Evolutionary conservation across 352 stramenopile genomes (phyloP), one percentile per base, ranked within the genome.

Genomic region (Phytophthora syringae): DNA sequence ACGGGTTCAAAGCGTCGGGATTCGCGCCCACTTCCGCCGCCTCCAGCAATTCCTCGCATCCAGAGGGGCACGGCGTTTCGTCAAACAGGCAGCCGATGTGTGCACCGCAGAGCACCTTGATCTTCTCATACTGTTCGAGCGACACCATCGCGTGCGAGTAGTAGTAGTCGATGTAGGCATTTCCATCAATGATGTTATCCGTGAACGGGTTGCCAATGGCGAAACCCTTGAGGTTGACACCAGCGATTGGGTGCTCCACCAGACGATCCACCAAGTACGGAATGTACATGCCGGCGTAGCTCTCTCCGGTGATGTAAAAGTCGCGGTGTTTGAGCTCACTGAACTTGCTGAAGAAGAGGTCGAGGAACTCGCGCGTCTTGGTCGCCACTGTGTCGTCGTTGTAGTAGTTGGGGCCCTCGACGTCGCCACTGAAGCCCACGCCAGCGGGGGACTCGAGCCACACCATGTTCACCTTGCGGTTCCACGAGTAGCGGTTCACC

Each of bases 211-310:
- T 95, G 13, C 88, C 88, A 40, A 95, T 92, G 13, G 86, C 84
- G 36, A 91, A 86, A 16, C 88, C 88, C 36, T 82, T 72, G 36
- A 95, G 67, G 54, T 91, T 91, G 6, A 95, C 83, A n/a, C 65
- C 76, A 22, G 70, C 34, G 30, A 92, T 79, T 18, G 84, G 85
- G 34, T 79, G 72, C 21, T 81, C 71, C 7, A 97, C 77, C 25
- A 98, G 64, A 20, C 84, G 60, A 43, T 94, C 66, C 6, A 95
- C 84, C 0, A 97, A 67, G 60, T 80, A 96, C 28, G 91, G 90
- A 55, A 97, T 93, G 82, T 98, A 97, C 73, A 97, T 92, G 0
- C 91, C 92, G 3, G 88, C 87, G 67, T 95, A 95, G 39, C 79
- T 91, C 59, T 95, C 87, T 12, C 87, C 87, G 9, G 86, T 89